Base-by-base conservation (phyloP, 2,329 filamentous ascomycete genomes). In the Diaporthe velutina region DNA sequence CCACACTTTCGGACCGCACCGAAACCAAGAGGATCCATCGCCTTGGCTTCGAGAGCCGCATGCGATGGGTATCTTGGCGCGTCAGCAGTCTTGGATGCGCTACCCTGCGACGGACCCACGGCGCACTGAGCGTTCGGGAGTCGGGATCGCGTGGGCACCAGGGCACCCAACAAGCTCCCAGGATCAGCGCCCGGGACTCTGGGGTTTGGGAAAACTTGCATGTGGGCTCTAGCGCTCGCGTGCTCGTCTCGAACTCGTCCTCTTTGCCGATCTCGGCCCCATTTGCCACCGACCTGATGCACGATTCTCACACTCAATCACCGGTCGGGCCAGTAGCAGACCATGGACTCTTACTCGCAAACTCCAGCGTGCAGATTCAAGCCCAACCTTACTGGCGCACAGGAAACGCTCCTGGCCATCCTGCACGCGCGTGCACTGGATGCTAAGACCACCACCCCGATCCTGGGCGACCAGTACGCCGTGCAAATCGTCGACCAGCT, bases 341-440 rank as follows among this genome's bases (percentile, higher is more conserved):
- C 22, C 22, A 58, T 71, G 70, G 55, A 19, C 33, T 33, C 40
- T 1, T 19, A 19, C 22, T 30, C 55, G 22, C 33, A 61, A 2
- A 33, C n/a, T 33, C 9, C 28, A 19, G 9, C 54, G 48, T 3
- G 38, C 3, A 73, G 68, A 38, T 22, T 76, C 30, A 64, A 35
- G 10, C 75, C 73, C 3, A 70, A 70, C 48, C 64, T 76, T 2
- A 64, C 58, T 17, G 75, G 75, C 25, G 38, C 57, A 10, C 70
- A 70, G 9, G 75, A 76, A 28, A 76, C 75, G 12, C 68, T 76
- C 10, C 75, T 76, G 19, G 38, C 45, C 48, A 70, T 73, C 30
- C 75, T 76, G 15, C 19, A 70, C 61, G 45, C 48, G 7, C 68
- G 75, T n/a, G 60, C 70, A 12, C 5, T 66, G 22, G 75, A 76